Evolutionary conservation across 2,329 filamentous ascomycete species (phyloP).

Genomic region (Xylariales sp.): DNA sequence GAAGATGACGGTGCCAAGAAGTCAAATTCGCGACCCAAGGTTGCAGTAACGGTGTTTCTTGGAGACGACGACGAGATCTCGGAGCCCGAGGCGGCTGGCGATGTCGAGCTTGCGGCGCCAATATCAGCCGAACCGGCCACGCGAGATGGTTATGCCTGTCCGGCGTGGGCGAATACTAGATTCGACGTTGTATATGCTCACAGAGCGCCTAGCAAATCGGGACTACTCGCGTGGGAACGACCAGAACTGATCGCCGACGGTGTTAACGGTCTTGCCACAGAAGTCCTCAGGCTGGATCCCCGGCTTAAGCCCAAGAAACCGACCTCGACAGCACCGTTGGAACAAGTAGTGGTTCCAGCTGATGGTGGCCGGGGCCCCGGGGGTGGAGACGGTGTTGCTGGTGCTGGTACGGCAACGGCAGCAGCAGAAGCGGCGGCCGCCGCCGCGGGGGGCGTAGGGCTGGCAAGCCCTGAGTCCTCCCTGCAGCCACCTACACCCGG

Average conservation of each 20-base stretch:
- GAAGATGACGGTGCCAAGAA: slow-evolving; percentile 22
- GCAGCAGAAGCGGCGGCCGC: slow-evolving; percentile 3
- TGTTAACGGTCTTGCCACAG: slow-evolving; percentile 33
- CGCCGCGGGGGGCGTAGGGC: background rate
- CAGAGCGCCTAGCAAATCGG: slow-evolving; percentile 33
- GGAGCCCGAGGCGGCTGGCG: slow-evolving; percentile 7
- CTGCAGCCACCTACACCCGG: slow-evolving; percentile 1
- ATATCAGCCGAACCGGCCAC: slow-evolving; percentile 4
- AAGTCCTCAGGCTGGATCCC: slow-evolving; percentile 30
- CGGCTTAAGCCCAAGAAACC: slow-evolving; percentile 26
- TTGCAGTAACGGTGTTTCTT: slow-evolving; percentile 44
- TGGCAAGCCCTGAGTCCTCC: slow-evolving; percentile 1
- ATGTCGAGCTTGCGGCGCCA: slow-evolving; percentile 14
- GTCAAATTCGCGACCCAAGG: slow-evolving; percentile 27
- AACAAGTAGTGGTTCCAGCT: slow-evolving; percentile 30
- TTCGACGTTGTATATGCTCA: slow-evolving; percentile 39
- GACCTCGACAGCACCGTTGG: slow-evolving; percentile 23
- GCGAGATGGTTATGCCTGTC: slow-evolving; percentile 34
- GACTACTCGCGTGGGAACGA: slow-evolving; percentile 44
- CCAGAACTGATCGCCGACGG: slow-evolving; percentile 41
- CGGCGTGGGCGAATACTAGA: slow-evolving; percentile 40
- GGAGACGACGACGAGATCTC: slow-evolving; percentile 21
- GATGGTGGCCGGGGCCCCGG: too few species aligned
- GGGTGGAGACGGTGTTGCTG: slow-evolving; percentile 2
- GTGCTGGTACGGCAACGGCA: slow-evolving; percentile 5